A percentile compares a stretch with the other conserved stretches of the same genome.
Conservation (phyloP, 202 grass and related monocot genomes). For the Schoenoplectus tabernaemontani region DNA sequence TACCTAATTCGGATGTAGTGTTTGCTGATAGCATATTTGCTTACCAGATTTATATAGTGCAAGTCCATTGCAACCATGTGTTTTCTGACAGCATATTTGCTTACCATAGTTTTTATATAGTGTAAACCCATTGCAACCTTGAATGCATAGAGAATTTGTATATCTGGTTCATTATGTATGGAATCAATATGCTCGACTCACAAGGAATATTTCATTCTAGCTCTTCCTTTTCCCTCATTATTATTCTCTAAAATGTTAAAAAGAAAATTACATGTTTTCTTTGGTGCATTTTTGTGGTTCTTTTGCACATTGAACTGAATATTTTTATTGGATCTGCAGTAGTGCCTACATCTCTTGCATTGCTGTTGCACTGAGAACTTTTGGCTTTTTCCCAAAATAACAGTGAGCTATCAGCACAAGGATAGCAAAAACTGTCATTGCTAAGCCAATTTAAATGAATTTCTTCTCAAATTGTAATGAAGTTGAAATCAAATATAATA, state of each 20-base stretch:
- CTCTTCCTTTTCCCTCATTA: background rate
- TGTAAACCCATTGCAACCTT: background rate
- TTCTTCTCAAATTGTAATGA: background rate
- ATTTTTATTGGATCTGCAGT: background rate
- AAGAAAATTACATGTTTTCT: background rate
- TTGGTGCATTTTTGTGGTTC: background rate
- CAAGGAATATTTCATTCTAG: background rate
- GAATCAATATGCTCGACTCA: background rate
- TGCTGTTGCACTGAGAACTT: background rate
- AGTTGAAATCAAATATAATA: background rate
- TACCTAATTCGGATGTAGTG: background rate
- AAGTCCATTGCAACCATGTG: background rate
- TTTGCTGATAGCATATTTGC: background rate
- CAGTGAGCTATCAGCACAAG: background rate
- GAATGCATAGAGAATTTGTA: background rate
- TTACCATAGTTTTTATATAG: background rate
- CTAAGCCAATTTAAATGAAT: background rate
- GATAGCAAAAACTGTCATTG: background rate
- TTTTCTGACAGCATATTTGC: too few species aligned
- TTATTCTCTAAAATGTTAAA: background rate
- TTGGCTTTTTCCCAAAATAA: background rate
- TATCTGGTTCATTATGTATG: background rate
- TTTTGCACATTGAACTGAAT: background rate
- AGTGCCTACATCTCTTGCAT: background rate
- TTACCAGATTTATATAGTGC: background rate